phyloP scores from a whole-genome alignment of 1,139 yeast genomes.

The Ogataea hybrid region DNA sequence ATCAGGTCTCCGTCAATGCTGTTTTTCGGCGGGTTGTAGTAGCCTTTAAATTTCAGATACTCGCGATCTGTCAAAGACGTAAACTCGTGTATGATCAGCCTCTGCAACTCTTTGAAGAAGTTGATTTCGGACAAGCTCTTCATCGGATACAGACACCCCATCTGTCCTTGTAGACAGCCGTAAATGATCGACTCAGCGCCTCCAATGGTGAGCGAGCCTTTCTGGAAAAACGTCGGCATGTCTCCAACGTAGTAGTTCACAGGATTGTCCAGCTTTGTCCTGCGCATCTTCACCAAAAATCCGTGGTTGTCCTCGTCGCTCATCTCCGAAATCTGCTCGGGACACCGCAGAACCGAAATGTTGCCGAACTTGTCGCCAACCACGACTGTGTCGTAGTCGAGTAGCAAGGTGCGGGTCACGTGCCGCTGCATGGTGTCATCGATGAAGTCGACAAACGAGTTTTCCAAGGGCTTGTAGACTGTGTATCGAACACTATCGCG shows the following conservation, averaged over 20 bases:
- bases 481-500: slow-evolving; percentile 60
- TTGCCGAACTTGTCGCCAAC: slow-evolving; percentile 95
- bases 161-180: slow-evolving; percentile 76
- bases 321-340: slow-evolving; percentile 42
- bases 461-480: slow-evolving; percentile 49
- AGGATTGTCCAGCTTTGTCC: slow-evolving; percentile 49
- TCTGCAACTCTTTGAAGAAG: slow-evolving; percentile 56
- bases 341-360: slow-evolving; percentile 62
- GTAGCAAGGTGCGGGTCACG: slow-evolving; percentile 52
- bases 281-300: slow-evolving; percentile 49
- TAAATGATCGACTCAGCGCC: slow-evolving; percentile 68
- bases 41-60: slow-evolving; percentile 67
- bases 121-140: slow-evolving; percentile 60
- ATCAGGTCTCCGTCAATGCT: slow-evolving; percentile 88
- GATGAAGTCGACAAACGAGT: slow-evolving; percentile 59
- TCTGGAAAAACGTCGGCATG: slow-evolving; percentile 59
- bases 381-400: slow-evolving; percentile 74
- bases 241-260: slow-evolving; percentile 72
- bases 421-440: slow-evolving; percentile 72
- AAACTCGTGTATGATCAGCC: slow-evolving; percentile 40
- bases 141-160: slow-evolving; percentile 74
- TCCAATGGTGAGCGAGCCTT: slow-evolving; percentile 55
- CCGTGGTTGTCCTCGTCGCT: slow-evolving; percentile 53
- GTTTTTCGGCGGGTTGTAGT: slow-evolving; percentile 72
- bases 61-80: slow-evolving; percentile 58